These are phyloP conservation scores for Heritiera littoralis DNA, from an alignment of 345 rosid genomes.

Conservation along the genomic window DNA sequence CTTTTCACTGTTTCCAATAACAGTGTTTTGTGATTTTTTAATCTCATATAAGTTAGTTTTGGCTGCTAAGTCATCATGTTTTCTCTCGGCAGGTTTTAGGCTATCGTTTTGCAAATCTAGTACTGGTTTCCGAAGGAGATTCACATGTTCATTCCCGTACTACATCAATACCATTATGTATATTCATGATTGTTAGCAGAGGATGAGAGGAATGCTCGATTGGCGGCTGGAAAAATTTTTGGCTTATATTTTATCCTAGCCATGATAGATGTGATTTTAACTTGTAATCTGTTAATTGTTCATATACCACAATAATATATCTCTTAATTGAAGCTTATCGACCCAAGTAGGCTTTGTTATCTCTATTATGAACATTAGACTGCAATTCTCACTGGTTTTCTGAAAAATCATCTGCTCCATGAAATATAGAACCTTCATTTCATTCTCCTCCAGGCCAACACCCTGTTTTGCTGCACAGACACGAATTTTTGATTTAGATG, in stretches of 20 bases:
- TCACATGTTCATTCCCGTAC: slow-evolving; percentile 29
- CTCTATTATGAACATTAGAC: neutral
- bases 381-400: neutral
- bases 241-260: slow-evolving; percentile 31
- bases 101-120: slow-evolving; percentile 23
- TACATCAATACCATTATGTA: slow-evolving; percentile 22
- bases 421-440: no score
- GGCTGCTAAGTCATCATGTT: slow-evolving; percentile 28
- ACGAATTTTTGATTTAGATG: no score
- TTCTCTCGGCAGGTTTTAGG: slow-evolving; percentile 38
- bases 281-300: slow-evolving; percentile 25
- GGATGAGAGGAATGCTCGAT: slow-evolving; percentile 24
- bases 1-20: neutral
- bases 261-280: slow-evolving; percentile 28
- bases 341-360: neutral
- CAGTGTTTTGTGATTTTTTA: neutral
- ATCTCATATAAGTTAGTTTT: neutral
- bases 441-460: no score
- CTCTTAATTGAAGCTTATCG: neutral
- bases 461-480: no score
- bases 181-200: slow-evolving; percentile 46
- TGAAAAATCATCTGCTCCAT: neutral
- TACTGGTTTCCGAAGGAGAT: slow-evolving; percentile 28
- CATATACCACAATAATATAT: slow-evolving; percentile 1
- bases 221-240: slow-evolving; percentile 43